Base-by-base conservation (phyloP, 768 basidiomycete species). In the Tricholomella constricta region DNA sequence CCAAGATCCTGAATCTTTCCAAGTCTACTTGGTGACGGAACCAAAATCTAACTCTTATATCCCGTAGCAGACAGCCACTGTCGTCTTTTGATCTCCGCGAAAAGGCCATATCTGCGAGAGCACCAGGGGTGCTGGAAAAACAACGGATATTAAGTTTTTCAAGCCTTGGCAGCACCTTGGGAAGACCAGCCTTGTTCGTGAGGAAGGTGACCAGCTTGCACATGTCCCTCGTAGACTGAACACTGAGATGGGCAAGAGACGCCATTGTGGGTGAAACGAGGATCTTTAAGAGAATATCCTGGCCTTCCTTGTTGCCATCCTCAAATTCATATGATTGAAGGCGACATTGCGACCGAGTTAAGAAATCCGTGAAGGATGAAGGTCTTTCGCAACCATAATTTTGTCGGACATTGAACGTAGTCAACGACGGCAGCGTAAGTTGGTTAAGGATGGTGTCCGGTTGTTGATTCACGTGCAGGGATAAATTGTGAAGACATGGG, bases 371-470 rank as follows among this genome's bases (percentile, higher is more conserved):
- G 12, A 58, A 23, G 1, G 57, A 47, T 20, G 35, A 14, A 3
- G 19, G 40, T 6, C 44, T 34, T 19, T 22, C 2, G 17, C 27
- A 23, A 19, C 27, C 35, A 14, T 31, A 11, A 31, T 17, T 47
- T 26, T 50, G 34, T 25, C 22, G 49, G 7, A 54, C 19, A 10
- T 43, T 20, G 23, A 47, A 54, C 9, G 57, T 51, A 11, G 20
- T 8, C n/a, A 58, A 48, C 17, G 48, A 41, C 14, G 57, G 57
- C 4, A 58, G 49, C 19, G 35, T 54, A 6, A 58, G 52, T n/a
- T 17, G 40, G 25, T 51, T 37, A 4, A 58, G 45, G 29, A 58
- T 42, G 2, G 41, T 25, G 29, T 31, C 25, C 14, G 57, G 27
- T 6, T 45, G 29, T 6, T 44, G 7, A 31, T 31, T 11, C 45